Percentiles rank a stretch among this genome's conserved stretches.
Evolutionary conservation across 306 rosid genomes (phyloP).

Genomic region (Notholithocarpus densiflorus): DNA sequence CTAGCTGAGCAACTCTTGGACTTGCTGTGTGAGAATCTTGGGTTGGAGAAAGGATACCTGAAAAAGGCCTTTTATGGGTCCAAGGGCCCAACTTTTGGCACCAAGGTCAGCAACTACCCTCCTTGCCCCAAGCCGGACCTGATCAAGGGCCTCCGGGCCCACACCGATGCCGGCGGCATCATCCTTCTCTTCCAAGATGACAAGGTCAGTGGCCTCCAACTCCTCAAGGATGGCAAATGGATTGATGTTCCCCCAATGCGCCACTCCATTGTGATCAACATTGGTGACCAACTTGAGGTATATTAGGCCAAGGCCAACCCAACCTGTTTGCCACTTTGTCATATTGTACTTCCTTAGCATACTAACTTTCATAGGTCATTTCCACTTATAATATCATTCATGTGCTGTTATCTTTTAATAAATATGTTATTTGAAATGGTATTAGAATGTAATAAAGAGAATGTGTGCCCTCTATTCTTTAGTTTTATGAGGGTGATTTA

Average conservation of each 20-base stretch:
- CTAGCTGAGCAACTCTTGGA: slow-evolving; percentile 80
- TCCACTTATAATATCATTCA: not conserved
- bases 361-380: not conserved
- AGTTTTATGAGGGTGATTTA: no score
- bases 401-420: not conserved
- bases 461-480: no score
- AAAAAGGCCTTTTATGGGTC: slow-evolving; percentile 76
- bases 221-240: slow-evolving; percentile 87
- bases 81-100: slow-evolving; percentile 86
- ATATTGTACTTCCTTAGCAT: no score
- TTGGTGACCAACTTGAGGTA: slow-evolving; percentile 99
- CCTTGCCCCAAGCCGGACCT: slow-evolving; percentile 94
- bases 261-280: slow-evolving; percentile 93
- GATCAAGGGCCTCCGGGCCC: slow-evolving; percentile 90
- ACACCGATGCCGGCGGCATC: slow-evolving; percentile 97
- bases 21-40: slow-evolving; percentile 85
- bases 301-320: not conserved
- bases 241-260: slow-evolving; percentile 91
- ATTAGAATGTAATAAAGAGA: not conserved
- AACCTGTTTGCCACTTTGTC: no score
- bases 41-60: slow-evolving; percentile 81
- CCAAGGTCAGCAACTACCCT: slow-evolving; percentile 94
- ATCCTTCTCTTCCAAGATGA: slow-evolving; percentile 92
- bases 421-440: not conserved
- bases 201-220: slow-evolving; percentile 95